phyloP scores from a whole-genome alignment of 2,329 filamentous ascomycete genomes.

The Botrytis sinoallii region DNA sequence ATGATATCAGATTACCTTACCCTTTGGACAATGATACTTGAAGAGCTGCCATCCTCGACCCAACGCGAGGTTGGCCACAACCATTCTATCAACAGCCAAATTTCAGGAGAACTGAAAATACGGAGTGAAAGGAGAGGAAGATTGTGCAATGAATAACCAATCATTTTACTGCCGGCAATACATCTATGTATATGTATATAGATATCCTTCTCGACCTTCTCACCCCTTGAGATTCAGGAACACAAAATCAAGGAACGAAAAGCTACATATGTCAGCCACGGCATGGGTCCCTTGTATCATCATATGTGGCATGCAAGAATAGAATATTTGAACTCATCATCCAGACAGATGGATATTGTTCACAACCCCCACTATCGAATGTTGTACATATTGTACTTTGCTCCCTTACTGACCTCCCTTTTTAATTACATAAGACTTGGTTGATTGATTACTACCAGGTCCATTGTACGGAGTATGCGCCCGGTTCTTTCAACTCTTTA shows the following conservation, averaged over 20 bases:
- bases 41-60: neutral
- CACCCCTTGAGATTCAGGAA: neutral
- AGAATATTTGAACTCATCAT: neutral
- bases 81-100: neutral
- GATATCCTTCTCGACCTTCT: neutral
- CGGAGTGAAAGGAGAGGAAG: neutral
- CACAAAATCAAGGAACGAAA: neutral
- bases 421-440: neutral
- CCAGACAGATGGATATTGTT: neutral
- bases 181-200: no score
- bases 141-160: neutral
- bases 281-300: neutral
- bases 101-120: neutral
- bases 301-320: no score
- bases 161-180: neutral
- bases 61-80: neutral
- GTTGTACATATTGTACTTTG: neutral
- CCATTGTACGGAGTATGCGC: neutral
- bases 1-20: neutral
- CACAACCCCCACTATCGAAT: neutral
- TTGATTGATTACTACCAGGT: neutral
- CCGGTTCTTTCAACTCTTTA: neutral
- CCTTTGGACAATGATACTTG: neutral
- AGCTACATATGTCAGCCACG: neutral
- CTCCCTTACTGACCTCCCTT: neutral